Evolutionary conservation across 1,139 yeast species (phyloP).

Genomic region (Debaryomycetaceae sp.): DNA sequence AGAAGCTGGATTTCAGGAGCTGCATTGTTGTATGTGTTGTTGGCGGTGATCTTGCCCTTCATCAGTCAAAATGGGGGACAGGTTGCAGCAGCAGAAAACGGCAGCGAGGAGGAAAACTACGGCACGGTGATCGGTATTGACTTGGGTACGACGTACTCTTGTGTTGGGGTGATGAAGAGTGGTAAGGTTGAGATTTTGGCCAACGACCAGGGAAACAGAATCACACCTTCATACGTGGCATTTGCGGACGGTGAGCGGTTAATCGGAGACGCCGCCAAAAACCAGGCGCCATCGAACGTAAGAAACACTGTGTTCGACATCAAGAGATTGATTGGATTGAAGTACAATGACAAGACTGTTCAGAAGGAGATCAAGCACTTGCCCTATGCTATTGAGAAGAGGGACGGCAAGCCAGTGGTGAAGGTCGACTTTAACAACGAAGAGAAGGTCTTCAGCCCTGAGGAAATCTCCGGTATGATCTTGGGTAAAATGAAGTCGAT

Average conservation of each 20-base stretch:
- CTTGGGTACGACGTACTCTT: conserved; percentile 84
- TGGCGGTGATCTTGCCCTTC: conserved; percentile 60
- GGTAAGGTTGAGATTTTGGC: conserved; percentile 92
- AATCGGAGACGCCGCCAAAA: conserved; percentile 94
- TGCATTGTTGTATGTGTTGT: conserved; percentile 53
- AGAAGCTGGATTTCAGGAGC: conserved; percentile 45
- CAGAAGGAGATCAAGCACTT: conserved; percentile 81
- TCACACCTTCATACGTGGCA: conserved; percentile 88
- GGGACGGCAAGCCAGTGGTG: conserved; percentile 77
- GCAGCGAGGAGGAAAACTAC: conserved; percentile 47
- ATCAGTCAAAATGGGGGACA: conserved; percentile 36
- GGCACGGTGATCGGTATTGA: conserved; percentile 86
- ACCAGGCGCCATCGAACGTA: conserved; percentile 84
- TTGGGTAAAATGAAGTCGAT: conserved; percentile 88
- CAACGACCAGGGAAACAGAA: conserved; percentile 94
- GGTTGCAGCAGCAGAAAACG: conserved; percentile 30
- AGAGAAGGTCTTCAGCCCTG: conserved; percentile 74
- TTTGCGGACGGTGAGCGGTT: conserved; percentile 82
- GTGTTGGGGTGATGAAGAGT: conserved; percentile 91
- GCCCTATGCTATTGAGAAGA: conserved; percentile 67
- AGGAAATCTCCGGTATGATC: conserved; percentile 90
- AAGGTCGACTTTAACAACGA: conserved; percentile 67
- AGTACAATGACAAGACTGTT: conserved; percentile 69
- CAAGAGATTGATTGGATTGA: conserved; percentile 82
- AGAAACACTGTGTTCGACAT: conserved; percentile 78